Base-by-base conservation (phyloP, 331 rosid genomes). In the Erythrophleum ivorense region DNA sequence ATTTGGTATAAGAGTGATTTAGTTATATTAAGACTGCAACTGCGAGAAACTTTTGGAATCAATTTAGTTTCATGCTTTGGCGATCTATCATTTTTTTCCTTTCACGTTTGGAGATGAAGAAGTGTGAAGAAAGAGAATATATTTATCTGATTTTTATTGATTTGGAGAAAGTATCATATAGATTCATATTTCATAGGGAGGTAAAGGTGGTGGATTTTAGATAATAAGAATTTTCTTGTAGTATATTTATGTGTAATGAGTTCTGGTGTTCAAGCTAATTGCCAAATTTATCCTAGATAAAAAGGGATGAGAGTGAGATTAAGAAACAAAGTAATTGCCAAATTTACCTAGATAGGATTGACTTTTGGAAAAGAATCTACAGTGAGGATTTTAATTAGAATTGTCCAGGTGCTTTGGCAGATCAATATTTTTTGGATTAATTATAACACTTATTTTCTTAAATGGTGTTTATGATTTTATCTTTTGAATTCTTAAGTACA, bases 401-500 rank as follows among this genome's bases (percentile, higher is more conserved):
- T n/a, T 55, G 24, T 68, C 34, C 5, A 68, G 73, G 11, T 68
- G 18, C 43, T 68, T 36, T 43, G 54, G 73, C 16, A 41, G 73
- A 40, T 34, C 33, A 41, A 6, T 68, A 19, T 41, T 13, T 45
- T 70, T 70, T 7, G 40, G 75, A 48, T 46, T 45, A 78, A 43
- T 81, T 65, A 53, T 65, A 29, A 21, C 58, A 73, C 7, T 81
- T 18, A 24, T 45, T 55, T 21, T 83, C 69, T 75, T 29, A 50
- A 66, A 76, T 24, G 50, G 16, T 85, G 77, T 78, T 53, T 79
- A 65, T 87, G 62, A 77, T 77, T 80, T 83, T 76, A 79, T 88
- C 93, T 85, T 86, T 88, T 93, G 87, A 91, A 84, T 89, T 91
- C 88, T 85, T 86, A 88, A 87, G 91, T 90, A 81, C 81, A 45